These are phyloP conservation scores for Penicillium robsamsonii DNA, from an alignment of 495 filamentous ascomycete species.

Conservation along the genomic window DNA sequence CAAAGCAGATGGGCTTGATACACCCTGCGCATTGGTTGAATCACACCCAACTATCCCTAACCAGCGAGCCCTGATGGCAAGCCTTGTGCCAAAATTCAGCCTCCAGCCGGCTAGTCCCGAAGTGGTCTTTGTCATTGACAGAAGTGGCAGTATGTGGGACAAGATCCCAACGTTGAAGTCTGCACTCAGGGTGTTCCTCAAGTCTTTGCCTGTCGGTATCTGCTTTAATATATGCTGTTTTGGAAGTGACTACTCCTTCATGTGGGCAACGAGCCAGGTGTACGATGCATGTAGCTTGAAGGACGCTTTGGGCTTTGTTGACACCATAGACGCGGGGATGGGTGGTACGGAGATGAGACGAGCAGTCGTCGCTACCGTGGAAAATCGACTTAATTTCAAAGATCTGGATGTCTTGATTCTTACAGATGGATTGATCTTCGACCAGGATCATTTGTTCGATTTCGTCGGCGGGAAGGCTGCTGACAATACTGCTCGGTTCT, in stretches of 20 bases:
- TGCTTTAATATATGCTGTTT: constrained; percentile 79
- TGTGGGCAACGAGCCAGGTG: constrained; percentile 56
- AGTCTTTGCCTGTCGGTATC: constrained; percentile 62
- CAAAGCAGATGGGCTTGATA: constrained; percentile 52
- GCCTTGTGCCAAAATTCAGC: constrained; percentile 63
- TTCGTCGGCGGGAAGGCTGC: constrained; percentile 41
- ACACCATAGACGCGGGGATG: constrained; percentile 49
- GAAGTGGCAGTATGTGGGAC: constrained; percentile 62
- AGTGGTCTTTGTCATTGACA: constrained; percentile 69
- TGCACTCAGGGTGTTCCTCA: constrained; percentile 66
- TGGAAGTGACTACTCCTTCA: constrained; percentile 49
- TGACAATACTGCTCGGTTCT: constrained; percentile 57
- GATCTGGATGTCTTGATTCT: constrained; percentile 64
- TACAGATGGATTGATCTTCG: constrained; percentile 70
- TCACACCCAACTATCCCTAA: constrained; percentile 56
- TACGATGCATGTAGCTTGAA: constrained; percentile 54
- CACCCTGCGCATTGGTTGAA: constrained; percentile 61
- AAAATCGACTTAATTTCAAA: constrained; percentile 49
- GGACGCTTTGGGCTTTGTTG: constrained; percentile 49
- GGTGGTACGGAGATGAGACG: constrained; percentile 68
- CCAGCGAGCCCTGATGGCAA: constrained; percentile 65
- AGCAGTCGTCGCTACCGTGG: constrained; percentile 53
- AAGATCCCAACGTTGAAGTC: constrained; percentile 54
- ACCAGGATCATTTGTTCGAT: constrained; percentile 52
- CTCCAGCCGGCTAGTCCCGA: constrained; percentile 55